A percentile compares a stretch with the other conserved stretches of the same genome.
Conservation (phyloP, 2,329 filamentous ascomycete genomes). For the Cryoendolithus antarcticus region DNA sequence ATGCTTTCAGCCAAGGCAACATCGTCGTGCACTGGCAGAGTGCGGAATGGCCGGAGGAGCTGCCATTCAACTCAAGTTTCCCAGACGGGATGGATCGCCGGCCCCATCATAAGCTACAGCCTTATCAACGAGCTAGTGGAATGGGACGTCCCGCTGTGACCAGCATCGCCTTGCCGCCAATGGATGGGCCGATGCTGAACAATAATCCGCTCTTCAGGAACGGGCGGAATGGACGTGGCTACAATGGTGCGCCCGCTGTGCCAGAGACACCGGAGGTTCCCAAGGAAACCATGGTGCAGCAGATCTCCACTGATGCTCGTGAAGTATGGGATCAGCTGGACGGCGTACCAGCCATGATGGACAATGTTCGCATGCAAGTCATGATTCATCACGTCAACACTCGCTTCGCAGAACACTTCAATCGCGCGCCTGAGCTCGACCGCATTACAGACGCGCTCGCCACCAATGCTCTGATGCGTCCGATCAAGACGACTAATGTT, state of each 20-base stretch:
- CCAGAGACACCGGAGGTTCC: too few species aligned
- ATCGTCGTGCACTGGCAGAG: conserved; percentile 64
- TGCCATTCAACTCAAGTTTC: conserved; percentile 45
- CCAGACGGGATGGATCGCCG: too few species aligned
- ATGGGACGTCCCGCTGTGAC: too few species aligned
- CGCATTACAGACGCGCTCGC: conserved; percentile 37
- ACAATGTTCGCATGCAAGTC: conserved; percentile 49
- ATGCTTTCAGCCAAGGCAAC: conserved; percentile 54
- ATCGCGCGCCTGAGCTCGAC: conserved; percentile 45
- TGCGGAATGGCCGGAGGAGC: conserved; percentile 63
- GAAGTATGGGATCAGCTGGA: conserved; percentile 52
- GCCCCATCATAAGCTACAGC: too few species aligned
- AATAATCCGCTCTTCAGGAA: conserved; percentile 6
- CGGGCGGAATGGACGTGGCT: too few species aligned
- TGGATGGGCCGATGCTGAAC: conserved; percentile 1
- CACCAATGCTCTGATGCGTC: conserved; percentile 28
- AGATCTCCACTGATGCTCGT: conserved; percentile 41
- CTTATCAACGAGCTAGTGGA: too few species aligned
- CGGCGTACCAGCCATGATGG: conserved; percentile 36
- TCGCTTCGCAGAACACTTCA: conserved; percentile 46
- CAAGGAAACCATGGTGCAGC: conserved; percentile 10
- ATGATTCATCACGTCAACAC: conserved; percentile 51
- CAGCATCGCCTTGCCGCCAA: too few species aligned
- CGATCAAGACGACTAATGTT: conserved; percentile 31
- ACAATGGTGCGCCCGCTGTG: too few species aligned